phyloP scores from a whole-genome alignment of 2,329 filamentous ascomycete species.

The Penicillium sp. region DNA sequence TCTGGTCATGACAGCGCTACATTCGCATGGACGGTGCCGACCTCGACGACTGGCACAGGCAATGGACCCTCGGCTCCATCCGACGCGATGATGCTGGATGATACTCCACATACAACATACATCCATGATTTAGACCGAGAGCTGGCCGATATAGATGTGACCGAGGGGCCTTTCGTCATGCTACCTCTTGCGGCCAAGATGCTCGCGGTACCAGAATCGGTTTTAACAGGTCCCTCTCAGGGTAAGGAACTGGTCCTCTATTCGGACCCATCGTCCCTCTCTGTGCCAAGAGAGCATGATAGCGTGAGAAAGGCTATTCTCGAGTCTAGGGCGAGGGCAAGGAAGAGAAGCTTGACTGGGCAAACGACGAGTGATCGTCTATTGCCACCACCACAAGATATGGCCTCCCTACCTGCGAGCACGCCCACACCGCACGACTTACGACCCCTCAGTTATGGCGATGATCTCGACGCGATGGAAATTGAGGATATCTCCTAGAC shows the following conservation, averaged over 20 bases:
- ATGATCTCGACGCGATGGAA: no score
- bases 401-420: not conserved
- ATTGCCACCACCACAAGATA: not conserved
- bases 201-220: conserved; percentile 59
- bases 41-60: not conserved
- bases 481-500: no score
- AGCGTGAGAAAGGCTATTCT: conserved; percentile 73
- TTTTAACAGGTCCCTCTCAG: conserved; percentile 51
- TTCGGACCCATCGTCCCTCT: conserved; percentile 68
- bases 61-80: conserved; percentile 23
- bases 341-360: conserved; percentile 39
- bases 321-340: conserved; percentile 64
- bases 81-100: conserved; percentile 76
- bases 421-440: no score
- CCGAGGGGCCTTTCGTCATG: conserved; percentile 61
- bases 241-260: conserved; percentile 76
- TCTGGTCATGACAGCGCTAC: no score
- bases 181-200: conserved; percentile 79
- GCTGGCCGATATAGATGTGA: conserved; percentile 61
- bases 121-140: conserved; percentile 88
- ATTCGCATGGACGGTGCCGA: not conserved
- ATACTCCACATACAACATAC: conserved; percentile 81
- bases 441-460: no score
- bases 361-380: not conserved
- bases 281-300: conserved; percentile 67